Evolutionary conservation across 495 filamentous ascomycete species (phyloP), one percentile per base, ranked within the genome.

Genomic region (Trichoderma parareesei): DNA sequence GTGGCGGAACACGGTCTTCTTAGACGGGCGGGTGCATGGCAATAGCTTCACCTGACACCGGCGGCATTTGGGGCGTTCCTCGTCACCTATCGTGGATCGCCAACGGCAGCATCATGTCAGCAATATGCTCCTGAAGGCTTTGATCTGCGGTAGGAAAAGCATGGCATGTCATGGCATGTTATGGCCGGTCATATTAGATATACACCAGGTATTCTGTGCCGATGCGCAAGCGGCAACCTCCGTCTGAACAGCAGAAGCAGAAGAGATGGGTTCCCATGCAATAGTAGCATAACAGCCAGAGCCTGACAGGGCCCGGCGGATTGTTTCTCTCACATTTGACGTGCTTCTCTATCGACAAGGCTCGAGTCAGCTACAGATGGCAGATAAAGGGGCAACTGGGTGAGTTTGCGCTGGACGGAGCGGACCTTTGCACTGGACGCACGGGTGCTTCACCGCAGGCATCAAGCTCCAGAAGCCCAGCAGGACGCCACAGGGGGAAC

Each of bases 391-490:
- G 20, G n/a, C 2, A 8, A 27, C 16, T 18, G 18, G 37, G 18
- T 7, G 38, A n/a, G 13, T 7, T 18, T 37, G 27, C 27, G 27
- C 27, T 0, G 27, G 27, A 27, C 27, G 5, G n/a, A 40, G 33
- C 40, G n/a, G 60, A 61, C 60, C 60, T 43, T 61, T 61, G 60
- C 60, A 61, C 60, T 61, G 60, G 35, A 61, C n/a, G 18, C 60
- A 61, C 60, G 60, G 60, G n/a, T 57, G 49, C 33, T 57, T 57
- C 7, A 57, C 49, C n/a, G 49, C 49, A 57, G 49, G 49, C 49
- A 57, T 57, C 20, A 35, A 57, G 49, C 18, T n/a, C 5, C n/a
- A 57, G 33, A 57, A 57, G 49, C 49, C 20, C 20, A 7, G 49
- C 18, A 6, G 49, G 33, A 35, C 49, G n/a, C 49, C 10, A 33